Conservation (phyloP, 768 basidiomycete species). For the Plicaturopsis crispa region DNA sequence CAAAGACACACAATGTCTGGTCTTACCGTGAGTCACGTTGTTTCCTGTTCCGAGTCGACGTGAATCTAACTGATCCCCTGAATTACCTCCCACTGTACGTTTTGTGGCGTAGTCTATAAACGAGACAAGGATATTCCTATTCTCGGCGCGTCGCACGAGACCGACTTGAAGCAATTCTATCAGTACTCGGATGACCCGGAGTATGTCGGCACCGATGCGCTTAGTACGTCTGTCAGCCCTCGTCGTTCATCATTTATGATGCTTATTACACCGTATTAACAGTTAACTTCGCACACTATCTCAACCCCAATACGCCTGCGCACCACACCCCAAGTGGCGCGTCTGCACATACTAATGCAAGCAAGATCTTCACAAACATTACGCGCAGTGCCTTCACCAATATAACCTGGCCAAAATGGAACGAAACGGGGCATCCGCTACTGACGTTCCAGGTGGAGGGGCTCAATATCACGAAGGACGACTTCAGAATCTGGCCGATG, state of each 20-base stretch:
- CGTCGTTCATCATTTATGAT: too few relatives aligned
- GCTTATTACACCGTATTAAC: too few relatives aligned
- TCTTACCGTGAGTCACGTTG: slow-evolving; percentile 15
- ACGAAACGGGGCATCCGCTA: slow-evolving; percentile 2
- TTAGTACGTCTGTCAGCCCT: slow-evolving; percentile 1
- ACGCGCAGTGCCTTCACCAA: slow-evolving; percentile 3
- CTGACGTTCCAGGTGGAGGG: slow-evolving; percentile 1
- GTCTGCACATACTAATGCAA: background rate
- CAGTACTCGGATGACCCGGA: slow-evolving; percentile 6
- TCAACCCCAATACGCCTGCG: too few relatives aligned
- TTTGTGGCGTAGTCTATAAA: slow-evolving; percentile 4
- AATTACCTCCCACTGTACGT: too few relatives aligned
- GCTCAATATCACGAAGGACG: slow-evolving; percentile 2
- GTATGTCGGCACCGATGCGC: slow-evolving; percentile 10
- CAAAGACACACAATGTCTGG: slow-evolving; percentile 17
- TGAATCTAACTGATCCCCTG: too few relatives aligned
- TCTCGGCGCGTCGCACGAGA: slow-evolving; percentile 12
- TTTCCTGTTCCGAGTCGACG: too few relatives aligned
- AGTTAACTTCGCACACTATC: too few relatives aligned
- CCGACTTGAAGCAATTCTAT: slow-evolving; percentile 7
- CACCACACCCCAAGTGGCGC: background rate
- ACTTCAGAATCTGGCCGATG: slow-evolving; percentile 3
- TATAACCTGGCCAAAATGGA: slow-evolving; percentile 7
- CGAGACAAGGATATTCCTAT: slow-evolving; percentile 2
- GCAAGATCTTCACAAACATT: slow-evolving; percentile 7